A percentile compares a stretch with the other conserved stretches of the same genome.
Conservation (phyloP, 1,284 basidiomycete genomes). For the Microbotryum intermedium region DNA sequence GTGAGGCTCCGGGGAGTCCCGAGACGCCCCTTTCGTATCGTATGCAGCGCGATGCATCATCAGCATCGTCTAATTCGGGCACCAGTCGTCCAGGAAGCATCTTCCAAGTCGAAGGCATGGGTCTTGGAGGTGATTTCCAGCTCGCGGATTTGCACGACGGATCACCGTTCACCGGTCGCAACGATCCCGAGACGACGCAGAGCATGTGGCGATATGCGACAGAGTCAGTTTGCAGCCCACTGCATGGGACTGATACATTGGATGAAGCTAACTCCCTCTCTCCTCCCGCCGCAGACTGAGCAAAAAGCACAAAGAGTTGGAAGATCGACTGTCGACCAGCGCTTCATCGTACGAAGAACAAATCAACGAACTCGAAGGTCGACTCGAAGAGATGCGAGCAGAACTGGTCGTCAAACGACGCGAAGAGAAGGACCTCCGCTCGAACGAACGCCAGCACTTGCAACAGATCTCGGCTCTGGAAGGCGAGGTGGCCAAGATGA, state of each 20-base stretch:
- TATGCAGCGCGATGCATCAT: no score
- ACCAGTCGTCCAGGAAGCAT: no score
- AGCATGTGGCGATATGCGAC: constrained; percentile 9
- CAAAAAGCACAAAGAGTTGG: constrained; percentile 22
- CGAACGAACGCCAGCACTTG: constrained; percentile 54
- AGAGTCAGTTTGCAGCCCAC: constrained; percentile 14
- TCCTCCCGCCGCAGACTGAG: constrained; percentile 3
- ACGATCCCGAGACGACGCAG: constrained; percentile 16
- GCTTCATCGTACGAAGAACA: constrained; percentile 21
- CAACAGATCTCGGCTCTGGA: constrained; percentile 50
- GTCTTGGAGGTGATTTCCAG: no score
- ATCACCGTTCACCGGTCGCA: no score
- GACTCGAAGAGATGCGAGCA: constrained; percentile 35
- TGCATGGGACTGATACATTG: no score
- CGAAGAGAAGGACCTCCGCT: constrained; percentile 77
- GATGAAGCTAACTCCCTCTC: neutral
- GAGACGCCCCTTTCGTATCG: no score
- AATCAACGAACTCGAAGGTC: constrained; percentile 21
- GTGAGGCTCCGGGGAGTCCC: no score
- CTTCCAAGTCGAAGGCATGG: no score
- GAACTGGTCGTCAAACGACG: constrained; percentile 67
- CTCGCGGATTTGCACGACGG: no score
- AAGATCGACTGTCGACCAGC: constrained; percentile 13
- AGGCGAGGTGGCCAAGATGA: constrained; percentile 63
- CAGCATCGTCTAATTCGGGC: no score